These are phyloP conservation scores for Larix sibirica DNA, from an alignment of 83 land plant species.

Conservation along the genomic window DNA sequence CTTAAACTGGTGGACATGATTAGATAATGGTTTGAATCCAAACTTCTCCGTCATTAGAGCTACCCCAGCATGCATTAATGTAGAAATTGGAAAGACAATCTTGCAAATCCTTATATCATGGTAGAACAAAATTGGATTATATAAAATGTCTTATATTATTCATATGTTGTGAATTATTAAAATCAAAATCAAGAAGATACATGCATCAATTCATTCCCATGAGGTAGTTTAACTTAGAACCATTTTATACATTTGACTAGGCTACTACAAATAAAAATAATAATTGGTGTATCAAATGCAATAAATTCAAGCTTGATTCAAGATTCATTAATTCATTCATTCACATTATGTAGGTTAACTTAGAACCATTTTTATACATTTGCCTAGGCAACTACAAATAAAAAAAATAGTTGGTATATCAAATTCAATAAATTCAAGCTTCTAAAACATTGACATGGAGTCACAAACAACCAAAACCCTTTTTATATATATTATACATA, in stretches of 20 bases:
- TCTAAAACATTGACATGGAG: background rate
- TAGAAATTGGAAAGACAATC: slow-evolving; percentile 76
- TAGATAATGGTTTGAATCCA: slow-evolving; percentile 45
- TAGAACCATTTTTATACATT: no score
- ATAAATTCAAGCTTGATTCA: no score
- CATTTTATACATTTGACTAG: no score
- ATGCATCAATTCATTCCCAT: background rate
- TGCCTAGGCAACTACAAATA: no score
- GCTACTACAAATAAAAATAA: background rate
- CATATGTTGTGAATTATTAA: background rate
- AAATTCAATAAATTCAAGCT: background rate
- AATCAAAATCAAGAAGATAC: background rate
- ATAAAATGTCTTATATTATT: background rate
- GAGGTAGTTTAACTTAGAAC: background rate
- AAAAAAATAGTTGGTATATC: no score
- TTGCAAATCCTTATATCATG: slow-evolving; percentile 84
- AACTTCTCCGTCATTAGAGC: slow-evolving; percentile 83
- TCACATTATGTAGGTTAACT: no score
- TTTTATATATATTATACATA: background rate
- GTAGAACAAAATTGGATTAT: background rate
- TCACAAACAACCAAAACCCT: background rate
- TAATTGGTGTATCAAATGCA: background rate
- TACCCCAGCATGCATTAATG: slow-evolving; percentile 86
- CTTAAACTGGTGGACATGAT: no score
- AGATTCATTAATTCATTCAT: no score